Base-by-base conservation (phyloP, 1,139 yeast genomes). In the Torulaspora pretoriensis region DNA sequence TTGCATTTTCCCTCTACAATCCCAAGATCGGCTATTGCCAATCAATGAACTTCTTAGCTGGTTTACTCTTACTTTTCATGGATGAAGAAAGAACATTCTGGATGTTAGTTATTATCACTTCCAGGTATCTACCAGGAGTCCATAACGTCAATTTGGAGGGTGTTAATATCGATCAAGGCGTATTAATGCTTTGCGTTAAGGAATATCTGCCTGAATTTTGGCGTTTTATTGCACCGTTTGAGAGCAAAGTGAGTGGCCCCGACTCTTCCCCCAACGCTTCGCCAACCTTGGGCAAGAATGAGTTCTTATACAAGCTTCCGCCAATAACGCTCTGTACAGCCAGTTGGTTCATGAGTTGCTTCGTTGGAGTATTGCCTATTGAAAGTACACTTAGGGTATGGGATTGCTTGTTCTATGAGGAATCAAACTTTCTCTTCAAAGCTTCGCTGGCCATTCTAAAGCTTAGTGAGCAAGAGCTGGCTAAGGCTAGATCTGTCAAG, bases 1-100 rank as follows among this genome's bases (percentile, higher is more conserved):
- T 80, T 17, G 87, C 96, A 12, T 92, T 90, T 66, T 83, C 97
- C 1, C 77, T 83, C 17, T 85, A 85, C 60, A 88, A 83, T 58
- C 97, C 97, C 1, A 81, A 82, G 38, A 86, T 90, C 42, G 98
- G 98, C 2, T 92, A 92, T 67, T 92, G 98, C 64, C 98, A 92
- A 64, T 86, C 96, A 14, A 75, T 92, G 58, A 92, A 92, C 59
- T 92, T 92, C 63, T 73, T 92, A 40, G 95, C 95, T 1, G 98
- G 97, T 0, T 71, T 89, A 46, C 67, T 92, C 35, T 69, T 92
- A 32, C 67, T 92, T 14, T 89, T 90, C 61, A 75, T 90, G 83
- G 83, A 80, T 50, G 98, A 92, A 61, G 97, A 92, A 60, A 75
- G 76, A 49, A 80, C 96, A 0, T 90, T 90, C 61, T 92, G 98